Evolutionary conservation across 352 stramenopile species (phyloP), one percentile per base, ranked within the genome.

Genomic region (Pythium brachiatum): DNA sequence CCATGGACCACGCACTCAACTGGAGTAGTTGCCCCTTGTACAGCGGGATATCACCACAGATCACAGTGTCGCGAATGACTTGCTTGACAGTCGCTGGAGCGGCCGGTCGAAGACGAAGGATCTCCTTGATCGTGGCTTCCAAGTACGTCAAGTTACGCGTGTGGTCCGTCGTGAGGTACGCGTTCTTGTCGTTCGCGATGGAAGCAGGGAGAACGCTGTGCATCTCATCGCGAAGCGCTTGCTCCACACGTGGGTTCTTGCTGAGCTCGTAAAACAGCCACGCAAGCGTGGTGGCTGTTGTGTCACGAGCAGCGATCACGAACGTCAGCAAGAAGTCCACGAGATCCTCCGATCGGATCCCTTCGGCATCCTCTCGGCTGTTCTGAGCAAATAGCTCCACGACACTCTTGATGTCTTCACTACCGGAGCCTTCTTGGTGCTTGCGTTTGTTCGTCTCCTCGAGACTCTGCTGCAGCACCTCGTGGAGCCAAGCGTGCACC

Each of bases 231-330:
- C 70, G 64, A 32, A 89, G 63, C 27, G 78, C 23, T 3, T 12
- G 6, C 3, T 46, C 51, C 1, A 87, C 72, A n/a, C 82, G 53
- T 16, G 83, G 81, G 62, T 92, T 65, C 9, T 68, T 73, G 48
- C 79, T 74, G 6, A 95, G 67, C 69, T 79, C 76, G 53, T 85
- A 78, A n/a, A 95, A 65, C 8, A 88, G 66, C 87, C 87, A 95
- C 23, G 65, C 72, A 21, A 95, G 48, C n/a, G 83, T 82, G 61
- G 51, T 69, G 1, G 83, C 80, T 7, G 87, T 95, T 0, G 80
- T 95, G 60, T 95, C 88, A 23, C 86, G 76, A 2, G 86, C 86
- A 23, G 78, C 88, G 25, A 88, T 61, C 26, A 96, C 66, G 38
- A 95, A 76, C 1, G 75, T 75, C 8, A 94, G 71, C 9, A 86